A percentile compares a stretch with the other conserved stretches of the same genome.
phyloP scores from a whole-genome alignment of 2,329 filamentous ascomycete genomes.

The Piedraia hortae region DNA sequence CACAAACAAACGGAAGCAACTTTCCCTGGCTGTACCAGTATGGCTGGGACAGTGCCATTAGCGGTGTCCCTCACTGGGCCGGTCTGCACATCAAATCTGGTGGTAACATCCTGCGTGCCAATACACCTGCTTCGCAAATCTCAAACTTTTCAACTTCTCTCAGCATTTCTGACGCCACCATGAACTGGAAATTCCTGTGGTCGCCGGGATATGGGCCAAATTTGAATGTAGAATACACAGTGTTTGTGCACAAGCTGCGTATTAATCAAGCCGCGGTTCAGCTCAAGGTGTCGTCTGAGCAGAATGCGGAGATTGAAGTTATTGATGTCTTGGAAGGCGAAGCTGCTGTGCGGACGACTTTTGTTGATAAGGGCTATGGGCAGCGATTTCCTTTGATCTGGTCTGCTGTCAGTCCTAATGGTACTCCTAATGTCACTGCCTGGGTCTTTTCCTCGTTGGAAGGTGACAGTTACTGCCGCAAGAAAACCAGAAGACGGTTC shows the following conservation, averaged over 20 bases:
- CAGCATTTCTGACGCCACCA: conserved; percentile 33
- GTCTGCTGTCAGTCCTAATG: conserved; percentile 34
- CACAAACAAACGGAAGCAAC: conserved; percentile 30
- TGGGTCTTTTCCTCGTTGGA: conserved; percentile 27
- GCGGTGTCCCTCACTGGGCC: conserved; percentile 41
- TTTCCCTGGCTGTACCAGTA: conserved; percentile 42
- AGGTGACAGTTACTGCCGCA: conserved; percentile 14
- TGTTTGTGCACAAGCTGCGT: conserved; percentile 35
- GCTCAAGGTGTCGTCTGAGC: conserved; percentile 28
- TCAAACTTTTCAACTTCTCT: conserved; percentile 32
- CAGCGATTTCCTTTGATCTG: conserved; percentile 27
- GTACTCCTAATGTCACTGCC: conserved; percentile 33
- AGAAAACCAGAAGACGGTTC: conserved; percentile 18
- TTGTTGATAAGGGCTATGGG: conserved; percentile 28
- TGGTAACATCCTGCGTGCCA: conserved; percentile 29
- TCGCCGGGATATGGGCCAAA: conserved; percentile 22
- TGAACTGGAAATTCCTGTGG: conserved; percentile 41
- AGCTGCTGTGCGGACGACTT: conserved; percentile 35
- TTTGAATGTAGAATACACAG: conserved; percentile 34
- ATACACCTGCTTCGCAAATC: conserved; percentile 29
- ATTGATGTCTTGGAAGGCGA: conserved; percentile 41
- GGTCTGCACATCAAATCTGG: conserved; percentile 30
- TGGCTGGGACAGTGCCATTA: conserved; percentile 42
- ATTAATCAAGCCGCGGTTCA: conserved; percentile 34
- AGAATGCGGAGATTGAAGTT: conserved; percentile 27